Conservation (phyloP, 371 early-diverging fungal species). For the Rhizopus delemar region DNA sequence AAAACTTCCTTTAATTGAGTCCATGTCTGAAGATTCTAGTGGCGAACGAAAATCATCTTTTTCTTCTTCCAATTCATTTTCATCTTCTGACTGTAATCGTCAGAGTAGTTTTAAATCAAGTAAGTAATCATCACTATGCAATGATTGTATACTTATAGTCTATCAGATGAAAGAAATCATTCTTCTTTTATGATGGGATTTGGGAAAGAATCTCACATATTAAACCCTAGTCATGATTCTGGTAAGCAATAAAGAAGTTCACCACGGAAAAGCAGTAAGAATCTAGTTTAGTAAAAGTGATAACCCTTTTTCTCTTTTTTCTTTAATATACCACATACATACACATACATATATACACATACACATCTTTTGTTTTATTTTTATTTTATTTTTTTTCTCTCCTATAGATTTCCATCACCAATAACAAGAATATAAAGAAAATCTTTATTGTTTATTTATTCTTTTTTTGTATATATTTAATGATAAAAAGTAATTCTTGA, state of each 20-base stretch:
- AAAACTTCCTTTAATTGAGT: constrained; percentile 19
- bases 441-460: not conserved
- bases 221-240: constrained; percentile 24
- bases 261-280: not conserved
- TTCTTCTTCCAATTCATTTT: not conserved
- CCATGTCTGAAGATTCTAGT: constrained; percentile 4
- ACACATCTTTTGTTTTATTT: not conserved
- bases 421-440: no score
- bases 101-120: not conserved
- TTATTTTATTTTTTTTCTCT: not conserved
- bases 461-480: not conserved
- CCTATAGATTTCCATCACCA: not conserved
- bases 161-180: constrained; percentile 5
- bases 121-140: not conserved
- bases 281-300: not conserved
- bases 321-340: not conserved
- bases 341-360: not conserved
- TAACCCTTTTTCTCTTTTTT: not conserved
- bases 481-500: not conserved
- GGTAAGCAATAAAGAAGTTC: constrained; percentile 6
- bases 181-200: constrained; percentile 30
- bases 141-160: not conserved
- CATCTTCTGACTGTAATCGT: not conserved
- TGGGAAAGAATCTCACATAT: constrained; percentile 36
- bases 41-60: constrained; percentile 1